A percentile compares a stretch with the other conserved stretches of the same genome.
Evolutionary conservation across 441 rosid genomes (phyloP).

Genomic region (Heliophila coronopifolia): DNA sequence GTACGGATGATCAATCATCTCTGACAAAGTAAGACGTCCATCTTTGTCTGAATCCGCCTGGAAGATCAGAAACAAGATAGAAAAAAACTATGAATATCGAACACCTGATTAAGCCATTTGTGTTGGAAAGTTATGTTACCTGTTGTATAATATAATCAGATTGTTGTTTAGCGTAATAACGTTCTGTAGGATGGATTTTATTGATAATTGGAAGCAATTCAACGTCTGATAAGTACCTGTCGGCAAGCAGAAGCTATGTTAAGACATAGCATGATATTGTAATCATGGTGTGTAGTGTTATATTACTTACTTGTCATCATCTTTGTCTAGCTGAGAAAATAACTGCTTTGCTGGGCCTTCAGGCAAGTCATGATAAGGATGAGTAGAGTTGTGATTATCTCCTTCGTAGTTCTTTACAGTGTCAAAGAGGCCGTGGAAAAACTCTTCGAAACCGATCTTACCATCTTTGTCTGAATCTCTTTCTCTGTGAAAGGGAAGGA

Average conservation of each 20-base stretch:
- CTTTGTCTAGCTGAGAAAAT: slow-evolving; percentile 80
- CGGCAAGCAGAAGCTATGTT: slow-evolving; percentile 3
- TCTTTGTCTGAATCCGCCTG: slow-evolving; percentile 91
- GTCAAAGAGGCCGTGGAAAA: slow-evolving; percentile 87
- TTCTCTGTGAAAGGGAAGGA: slow-evolving; percentile 45
- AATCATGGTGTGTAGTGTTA: slow-evolving; percentile 7
- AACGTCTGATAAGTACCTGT: slow-evolving; percentile 57
- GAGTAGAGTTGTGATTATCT: slow-evolving; percentile 55
- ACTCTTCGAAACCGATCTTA: slow-evolving; percentile 69
- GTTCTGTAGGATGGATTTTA: slow-evolving; percentile 90
- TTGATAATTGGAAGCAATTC: slow-evolving; percentile 69
- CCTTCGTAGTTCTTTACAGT: slow-evolving; percentile 81
- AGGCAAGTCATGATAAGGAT: slow-evolving; percentile 46
- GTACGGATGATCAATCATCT: slow-evolving; percentile 87
- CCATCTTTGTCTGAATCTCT: slow-evolving; percentile 92
- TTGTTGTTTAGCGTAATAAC: slow-evolving; percentile 86
- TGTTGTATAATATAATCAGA: slow-evolving; percentile 80
- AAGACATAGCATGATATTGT: neutral
- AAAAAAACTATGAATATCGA: slow-evolving; percentile 5
- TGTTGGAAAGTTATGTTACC: slow-evolving; percentile 39
- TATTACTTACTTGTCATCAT: slow-evolving; percentile 62
- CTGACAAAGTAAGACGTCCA: slow-evolving; percentile 60
- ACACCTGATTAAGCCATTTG: slow-evolving; percentile 3
- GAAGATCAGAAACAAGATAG: slow-evolving; percentile 10
- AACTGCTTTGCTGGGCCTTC: slow-evolving; percentile 71